Conservation (phyloP, 1,284 basidiomycete genomes). For the Austroboletus sp. region DNA sequence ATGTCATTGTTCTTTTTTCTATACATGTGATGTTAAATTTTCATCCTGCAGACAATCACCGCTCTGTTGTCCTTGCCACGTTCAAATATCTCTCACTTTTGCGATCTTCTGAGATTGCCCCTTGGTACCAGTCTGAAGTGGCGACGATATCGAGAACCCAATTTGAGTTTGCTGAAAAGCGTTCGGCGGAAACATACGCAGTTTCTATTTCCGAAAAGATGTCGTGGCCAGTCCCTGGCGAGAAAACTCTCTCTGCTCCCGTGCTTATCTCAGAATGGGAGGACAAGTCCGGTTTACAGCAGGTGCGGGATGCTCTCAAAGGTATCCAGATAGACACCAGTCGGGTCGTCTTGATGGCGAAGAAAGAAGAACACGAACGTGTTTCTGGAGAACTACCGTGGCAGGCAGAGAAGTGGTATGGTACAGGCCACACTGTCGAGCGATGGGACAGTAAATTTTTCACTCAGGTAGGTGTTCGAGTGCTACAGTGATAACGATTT, state of each 20-base stretch:
- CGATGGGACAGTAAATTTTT: constrained; percentile 62
- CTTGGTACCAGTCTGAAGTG: constrained; percentile 77
- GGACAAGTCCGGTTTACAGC: constrained; percentile 44
- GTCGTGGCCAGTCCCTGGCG: constrained; percentile 74
- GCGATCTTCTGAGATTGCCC: constrained; percentile 59
- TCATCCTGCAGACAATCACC: constrained; percentile 56
- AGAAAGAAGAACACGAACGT: constrained; percentile 58
- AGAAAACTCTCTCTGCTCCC: constrained; percentile 71
- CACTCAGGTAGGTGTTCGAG: constrained; percentile 43
- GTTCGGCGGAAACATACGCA: constrained; percentile 74
- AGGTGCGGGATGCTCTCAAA: constrained; percentile 62
- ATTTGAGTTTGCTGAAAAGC: constrained; percentile 89
- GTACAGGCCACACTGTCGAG: constrained; percentile 72
- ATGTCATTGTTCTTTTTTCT: constrained; percentile 28
- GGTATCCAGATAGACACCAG: constrained; percentile 39
- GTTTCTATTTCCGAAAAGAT: constrained; percentile 73
- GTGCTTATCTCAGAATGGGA: constrained; percentile 78
- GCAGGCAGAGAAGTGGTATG: constrained; percentile 79
- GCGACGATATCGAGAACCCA: constrained; percentile 67
- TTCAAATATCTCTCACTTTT: constrained; percentile 90
- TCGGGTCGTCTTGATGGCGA: constrained; percentile 74
- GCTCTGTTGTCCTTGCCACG: constrained; percentile 62
- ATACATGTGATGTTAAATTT: constrained; percentile 6
- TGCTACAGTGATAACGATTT: not conserved
- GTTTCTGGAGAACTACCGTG: constrained; percentile 47